Base-by-base conservation (phyloP, 345 rosid genomes). In the Salix exigua region DNA sequence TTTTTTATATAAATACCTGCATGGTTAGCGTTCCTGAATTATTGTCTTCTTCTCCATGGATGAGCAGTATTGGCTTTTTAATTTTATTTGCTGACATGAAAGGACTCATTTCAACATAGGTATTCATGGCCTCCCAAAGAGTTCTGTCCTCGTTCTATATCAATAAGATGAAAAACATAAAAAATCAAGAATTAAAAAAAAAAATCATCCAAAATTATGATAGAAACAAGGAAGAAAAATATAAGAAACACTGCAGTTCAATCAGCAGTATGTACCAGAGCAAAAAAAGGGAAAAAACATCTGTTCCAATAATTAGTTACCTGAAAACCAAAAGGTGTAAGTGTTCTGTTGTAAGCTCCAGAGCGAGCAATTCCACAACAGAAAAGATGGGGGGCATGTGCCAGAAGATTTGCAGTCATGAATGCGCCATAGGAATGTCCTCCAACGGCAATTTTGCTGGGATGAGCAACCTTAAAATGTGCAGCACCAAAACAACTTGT, bases 401-500 rank as follows among this genome's bases (percentile, higher is more conserved):
- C 99, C 73, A 93, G 88, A 71, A 96, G 98, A 85, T 96, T 96
- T 76, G 97, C 97, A 23, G 98, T 87, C 99, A 96, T 93, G 83
- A 96, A 96, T 81, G 99, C 99, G 75, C 99, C 99, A 81, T 96
- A 96, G 1, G 98, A 93, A 86, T 96, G 99, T 74, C 99, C 99
- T 37, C 99, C 99, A 80, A 96, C 88, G 71, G 98, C 92, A 74
- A 96, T 92, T 90, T 87, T 96, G 75, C 80, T 87, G 71, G 94
- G 95, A 80, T 94, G 88, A 74, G 95, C 99, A 82, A 96, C 98
- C 98, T 96, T 77, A 71, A 69, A 63, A 81, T 65, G 26, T 37
- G 67, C 75, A 73, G 46, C 69, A 81, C 51, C 61, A 79, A 78
- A 76, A 78, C 62, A 44, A 72, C 67, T 40, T 30, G 66, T 83